Base-by-base conservation (phyloP, 2,329 filamentous ascomycete species). In the Aspergillus chevalieri region DNA sequence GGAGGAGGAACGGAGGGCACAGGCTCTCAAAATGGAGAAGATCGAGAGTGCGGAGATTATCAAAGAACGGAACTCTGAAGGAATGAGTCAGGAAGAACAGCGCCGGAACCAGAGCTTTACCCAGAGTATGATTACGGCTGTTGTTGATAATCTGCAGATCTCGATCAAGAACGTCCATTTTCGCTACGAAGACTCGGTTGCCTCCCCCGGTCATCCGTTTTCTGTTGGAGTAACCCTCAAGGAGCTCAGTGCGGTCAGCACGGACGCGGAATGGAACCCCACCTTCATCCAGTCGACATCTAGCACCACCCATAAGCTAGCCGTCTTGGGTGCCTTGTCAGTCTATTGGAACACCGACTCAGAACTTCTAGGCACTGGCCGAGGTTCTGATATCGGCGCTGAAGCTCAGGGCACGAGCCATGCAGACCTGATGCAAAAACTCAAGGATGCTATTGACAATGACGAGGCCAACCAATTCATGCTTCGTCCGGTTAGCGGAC, bases 281-380 rank as follows among this genome's bases (percentile, higher is more conserved):
- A 94, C 90, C 24, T 98, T 96, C 67, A 94, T 98, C 60, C 89
- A 96, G 67, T 87, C 92, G 57, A 87, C 87, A 1, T 83, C 83
- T 43, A 78, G 80, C 24, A 87, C 86, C 10, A 96, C 91, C 19
- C 89, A 98, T 74, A 99, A 99, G 72, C 78, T 98, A 43, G 93
- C 91, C 5, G 94, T 86, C 2, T 78, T 99, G 14, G 89, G 89
- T 28, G 89, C 91, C 4, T 74, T 99, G 46, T 90, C 93, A 2
- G 81, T 97, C 8, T 99, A 99, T 70, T 99, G 94, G 93, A 94
- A 98, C 67, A 98, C 93, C 1, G 92, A 99, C 67, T 83, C 90
- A 1, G 78, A 85, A 22, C 78, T 98, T 3, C 78, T 97, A 41
- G 89, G 90, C 10, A 84, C 87, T 4, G 90, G 90, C 6, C 85